phyloP scores from a whole-genome alignment of 345 rosid genomes.

The Lepidium aucheri region DNA sequence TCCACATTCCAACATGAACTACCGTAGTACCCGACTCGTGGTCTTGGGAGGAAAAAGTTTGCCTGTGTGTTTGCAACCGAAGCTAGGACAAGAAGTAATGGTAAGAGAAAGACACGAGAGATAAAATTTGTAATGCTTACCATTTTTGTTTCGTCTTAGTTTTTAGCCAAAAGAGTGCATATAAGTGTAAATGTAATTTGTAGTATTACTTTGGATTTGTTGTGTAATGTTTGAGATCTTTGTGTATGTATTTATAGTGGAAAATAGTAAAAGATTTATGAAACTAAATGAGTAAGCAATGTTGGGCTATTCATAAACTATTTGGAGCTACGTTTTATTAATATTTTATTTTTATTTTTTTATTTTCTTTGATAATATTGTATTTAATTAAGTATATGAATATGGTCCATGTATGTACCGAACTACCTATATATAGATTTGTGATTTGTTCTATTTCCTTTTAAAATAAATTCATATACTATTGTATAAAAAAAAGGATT shows the following conservation, averaged over 20 bases:
- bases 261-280: not conserved
- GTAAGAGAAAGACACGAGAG: not conserved
- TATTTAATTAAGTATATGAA: not conserved
- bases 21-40: conserved; percentile 30
- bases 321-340: conserved; percentile 1
- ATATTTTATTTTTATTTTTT: too few relatives aligned
- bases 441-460: not conserved
- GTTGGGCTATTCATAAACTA: conserved; percentile 17
- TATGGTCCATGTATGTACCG: conserved; percentile 8
- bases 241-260: conserved; percentile 9
- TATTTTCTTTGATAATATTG: not conserved
- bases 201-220: not conserved
- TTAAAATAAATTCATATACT: too few relatives aligned
- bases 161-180: not conserved
- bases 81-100: conserved; percentile 3
- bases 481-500: too few relatives aligned
- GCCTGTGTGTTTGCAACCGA: conserved; percentile 21
- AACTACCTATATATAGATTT: conserved; percentile 18
- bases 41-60: not conserved
- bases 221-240: not conserved
- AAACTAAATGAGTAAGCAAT: conserved; percentile 4
- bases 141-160: conserved; percentile 3
- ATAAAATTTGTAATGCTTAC: not conserved
- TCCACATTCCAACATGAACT: conserved; percentile 39
- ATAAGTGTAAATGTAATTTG: not conserved